Conservation (phyloP, 2,329 filamentous ascomycete genomes). For the Ascomycota sp. region DNA sequence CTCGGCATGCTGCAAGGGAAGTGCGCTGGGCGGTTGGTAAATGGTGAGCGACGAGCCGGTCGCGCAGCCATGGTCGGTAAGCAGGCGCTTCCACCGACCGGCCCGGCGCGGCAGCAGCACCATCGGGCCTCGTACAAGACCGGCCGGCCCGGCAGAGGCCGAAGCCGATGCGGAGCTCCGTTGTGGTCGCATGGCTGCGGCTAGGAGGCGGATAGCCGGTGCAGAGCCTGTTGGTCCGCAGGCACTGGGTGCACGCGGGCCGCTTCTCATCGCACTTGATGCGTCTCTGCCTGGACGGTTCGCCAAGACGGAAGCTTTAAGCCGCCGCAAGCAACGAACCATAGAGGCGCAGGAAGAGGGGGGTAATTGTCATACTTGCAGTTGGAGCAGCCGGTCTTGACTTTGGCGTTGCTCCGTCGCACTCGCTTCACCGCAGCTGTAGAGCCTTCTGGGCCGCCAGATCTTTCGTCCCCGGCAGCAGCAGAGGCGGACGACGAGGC, state of each 20-base stretch:
- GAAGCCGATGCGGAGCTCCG: constrained; percentile 28
- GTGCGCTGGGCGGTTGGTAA: constrained; percentile 20
- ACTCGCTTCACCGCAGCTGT: constrained; percentile 16
- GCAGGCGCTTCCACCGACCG: constrained; percentile 4
- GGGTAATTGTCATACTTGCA: constrained; percentile 39
- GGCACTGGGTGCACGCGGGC: constrained; percentile 38
- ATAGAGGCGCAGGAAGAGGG: not conserved
- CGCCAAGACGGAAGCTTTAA: not conserved
- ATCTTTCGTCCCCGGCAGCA: not conserved
- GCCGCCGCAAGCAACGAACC: too few relatives aligned
- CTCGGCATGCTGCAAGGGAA: constrained; percentile 31
- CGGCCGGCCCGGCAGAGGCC: constrained; percentile 2
- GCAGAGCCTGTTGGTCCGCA: constrained; percentile 36
- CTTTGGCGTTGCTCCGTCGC: constrained; percentile 36
- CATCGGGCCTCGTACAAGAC: constrained; percentile 5
- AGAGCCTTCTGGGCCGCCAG: too few relatives aligned
- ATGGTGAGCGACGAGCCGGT: constrained; percentile 11
- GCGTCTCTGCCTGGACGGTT: constrained; percentile 25
- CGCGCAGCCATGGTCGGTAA: not conserved
- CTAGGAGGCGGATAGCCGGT: constrained; percentile 40
- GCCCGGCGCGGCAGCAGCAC: constrained; percentile 14
- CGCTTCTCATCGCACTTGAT: constrained; percentile 48
- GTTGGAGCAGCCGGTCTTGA: constrained; percentile 45
- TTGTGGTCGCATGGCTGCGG: constrained; percentile 22
- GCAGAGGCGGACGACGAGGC: not conserved